Percentiles rank a stretch among this genome's conserved stretches.
phyloP scores from a whole-genome alignment of 768 basidiomycete genomes.

The Xerocomus potaroensis region DNA sequence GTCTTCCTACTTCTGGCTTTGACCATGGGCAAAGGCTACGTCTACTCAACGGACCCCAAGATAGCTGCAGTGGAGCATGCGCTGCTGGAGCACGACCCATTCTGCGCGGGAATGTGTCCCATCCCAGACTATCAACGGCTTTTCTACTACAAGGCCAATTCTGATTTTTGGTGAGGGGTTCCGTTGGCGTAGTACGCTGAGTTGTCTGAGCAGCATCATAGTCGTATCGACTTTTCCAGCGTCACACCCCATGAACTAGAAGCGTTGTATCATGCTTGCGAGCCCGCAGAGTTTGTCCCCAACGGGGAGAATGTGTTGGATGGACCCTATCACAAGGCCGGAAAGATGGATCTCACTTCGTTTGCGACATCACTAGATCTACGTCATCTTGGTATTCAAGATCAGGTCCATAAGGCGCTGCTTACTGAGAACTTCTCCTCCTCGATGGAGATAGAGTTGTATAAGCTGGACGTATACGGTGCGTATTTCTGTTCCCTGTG shows the following conservation, averaged over 20 bases:
- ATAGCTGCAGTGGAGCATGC: too few relatives aligned
- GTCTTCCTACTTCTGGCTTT: too few relatives aligned
- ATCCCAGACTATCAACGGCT: too few relatives aligned
- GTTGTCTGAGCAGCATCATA: background rate
- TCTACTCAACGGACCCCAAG: too few relatives aligned
- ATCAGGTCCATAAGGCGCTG: slow-evolving; percentile 16
- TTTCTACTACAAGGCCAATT: too few relatives aligned
- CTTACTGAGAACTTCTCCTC: slow-evolving; percentile 24
- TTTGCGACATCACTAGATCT: slow-evolving; percentile 36
- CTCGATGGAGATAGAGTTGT: slow-evolving; percentile 27
- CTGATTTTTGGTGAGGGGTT: too few relatives aligned
- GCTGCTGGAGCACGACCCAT: too few relatives aligned
- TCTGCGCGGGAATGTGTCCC: too few relatives aligned
- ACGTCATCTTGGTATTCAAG: slow-evolving; percentile 26
- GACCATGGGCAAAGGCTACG: background rate
- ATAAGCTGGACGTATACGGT: slow-evolving; percentile 48
- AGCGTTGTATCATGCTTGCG: slow-evolving; percentile 33
- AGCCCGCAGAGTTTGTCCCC: slow-evolving; percentile 39
- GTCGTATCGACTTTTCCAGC: slow-evolving; percentile 2
- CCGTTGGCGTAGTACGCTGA: too few relatives aligned
- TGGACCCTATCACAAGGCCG: slow-evolving; percentile 35
- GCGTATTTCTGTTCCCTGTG: background rate
- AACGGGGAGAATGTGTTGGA: slow-evolving; percentile 37
- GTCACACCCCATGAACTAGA: slow-evolving; percentile 1
- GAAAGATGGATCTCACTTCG: slow-evolving; percentile 16